Conservation (phyloP, 257 asterid genomes). For the Primulina huaijiensis region DNA sequence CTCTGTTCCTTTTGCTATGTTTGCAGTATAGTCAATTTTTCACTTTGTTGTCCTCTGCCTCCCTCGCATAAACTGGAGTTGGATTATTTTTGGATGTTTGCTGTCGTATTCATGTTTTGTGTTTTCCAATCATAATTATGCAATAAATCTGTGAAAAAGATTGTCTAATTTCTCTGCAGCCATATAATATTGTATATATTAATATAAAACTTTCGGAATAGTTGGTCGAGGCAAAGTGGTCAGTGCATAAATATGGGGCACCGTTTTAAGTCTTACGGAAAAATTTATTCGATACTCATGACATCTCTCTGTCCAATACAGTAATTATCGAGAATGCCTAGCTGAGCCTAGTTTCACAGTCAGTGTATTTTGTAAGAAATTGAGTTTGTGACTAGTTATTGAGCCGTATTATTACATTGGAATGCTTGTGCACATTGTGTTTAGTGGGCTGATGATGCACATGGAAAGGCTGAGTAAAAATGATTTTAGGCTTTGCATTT, state of each 20-base stretch:
- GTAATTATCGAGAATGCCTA: not conserved
- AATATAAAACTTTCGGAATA: not conserved
- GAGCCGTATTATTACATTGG: constrained; percentile 3
- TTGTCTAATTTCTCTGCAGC: not conserved
- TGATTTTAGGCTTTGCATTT: not conserved
- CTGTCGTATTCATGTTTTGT: not conserved
- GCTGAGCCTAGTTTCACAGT: constrained; percentile 1
- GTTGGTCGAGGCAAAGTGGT: constrained; percentile 13
- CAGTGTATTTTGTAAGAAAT: not conserved
- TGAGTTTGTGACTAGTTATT: constrained; percentile 9
- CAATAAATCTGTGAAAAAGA: not conserved
- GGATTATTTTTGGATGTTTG: not conserved
- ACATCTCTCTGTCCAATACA: constrained; percentile 1
- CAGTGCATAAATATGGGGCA: not conserved
- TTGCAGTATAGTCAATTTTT: not conserved
- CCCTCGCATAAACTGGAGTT: not conserved
- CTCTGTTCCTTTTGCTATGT: constrained; percentile 6
- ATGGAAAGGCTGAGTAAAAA: not conserved
- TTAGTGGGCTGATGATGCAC: not conserved
- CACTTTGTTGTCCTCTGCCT: not conserved
- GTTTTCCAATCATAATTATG: constrained; percentile 1
- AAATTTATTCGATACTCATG: not conserved
- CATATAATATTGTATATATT: not conserved
- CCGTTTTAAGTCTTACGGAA: constrained; percentile 15
- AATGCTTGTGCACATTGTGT: not conserved